These are phyloP conservation scores for Forsythia suspensa DNA, from an alignment of 257 asterid species.

Conservation along the genomic window DNA sequence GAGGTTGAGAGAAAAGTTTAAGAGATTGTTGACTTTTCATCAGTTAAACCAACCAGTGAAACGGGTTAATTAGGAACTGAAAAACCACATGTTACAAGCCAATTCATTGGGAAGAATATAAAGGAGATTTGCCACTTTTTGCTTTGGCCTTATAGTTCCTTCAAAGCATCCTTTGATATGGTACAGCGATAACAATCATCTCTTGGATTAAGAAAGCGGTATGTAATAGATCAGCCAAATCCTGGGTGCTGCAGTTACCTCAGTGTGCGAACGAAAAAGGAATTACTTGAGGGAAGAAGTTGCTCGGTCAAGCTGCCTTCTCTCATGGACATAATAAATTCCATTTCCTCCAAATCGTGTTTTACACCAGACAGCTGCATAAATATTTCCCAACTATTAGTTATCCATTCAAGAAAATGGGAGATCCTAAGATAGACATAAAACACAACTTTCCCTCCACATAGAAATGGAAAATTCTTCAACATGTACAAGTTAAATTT, in stretches of 20 bases:
- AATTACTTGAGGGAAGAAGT: conserved; percentile 85
- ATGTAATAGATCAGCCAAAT: conserved; percentile 3
- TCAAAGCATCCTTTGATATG: neutral
- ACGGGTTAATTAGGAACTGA: neutral
- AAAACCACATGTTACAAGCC: neutral
- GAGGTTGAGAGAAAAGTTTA: neutral
- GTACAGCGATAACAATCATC: neutral
- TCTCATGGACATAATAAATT: conserved; percentile 83
- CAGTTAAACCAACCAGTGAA: neutral
- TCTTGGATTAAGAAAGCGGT: conserved; percentile 3
- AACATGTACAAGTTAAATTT: conserved; percentile 11
- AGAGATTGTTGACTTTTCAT: neutral
- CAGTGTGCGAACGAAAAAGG: conserved; percentile 82
- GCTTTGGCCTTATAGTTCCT: neutral
- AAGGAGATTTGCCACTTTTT: neutral
- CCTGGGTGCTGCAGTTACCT: conserved; percentile 47
- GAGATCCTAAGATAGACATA: neutral
- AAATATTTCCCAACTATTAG: conserved; percentile 17
- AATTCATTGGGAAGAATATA: neutral
- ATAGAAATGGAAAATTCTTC: conserved; percentile 11
- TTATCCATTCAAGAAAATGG: neutral
- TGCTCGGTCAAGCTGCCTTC: conserved; percentile 88
- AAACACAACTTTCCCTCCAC: conserved; percentile 6
- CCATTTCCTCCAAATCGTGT: conserved; percentile 94
- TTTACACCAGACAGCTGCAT: conserved; percentile 78